Evolutionary conservation across 495 filamentous ascomycete species (phyloP).

Genomic region (Gamarada debralockiae): DNA sequence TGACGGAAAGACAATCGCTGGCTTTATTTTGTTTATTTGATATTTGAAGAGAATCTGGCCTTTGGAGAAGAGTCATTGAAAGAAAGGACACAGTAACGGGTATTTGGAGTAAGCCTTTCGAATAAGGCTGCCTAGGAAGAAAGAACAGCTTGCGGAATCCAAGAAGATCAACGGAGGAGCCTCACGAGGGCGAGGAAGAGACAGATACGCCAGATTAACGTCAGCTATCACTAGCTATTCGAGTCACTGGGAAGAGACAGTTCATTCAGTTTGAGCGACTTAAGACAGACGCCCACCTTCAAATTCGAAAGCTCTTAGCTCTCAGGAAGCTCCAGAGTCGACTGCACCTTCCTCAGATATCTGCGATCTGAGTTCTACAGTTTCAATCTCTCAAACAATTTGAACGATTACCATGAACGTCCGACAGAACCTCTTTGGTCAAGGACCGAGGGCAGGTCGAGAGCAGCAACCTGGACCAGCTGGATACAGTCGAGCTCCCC

Average conservation of each 20-base stretch:
- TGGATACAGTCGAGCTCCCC: constrained; percentile 17
- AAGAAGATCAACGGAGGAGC: background rate
- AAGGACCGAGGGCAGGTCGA: constrained; percentile 19
- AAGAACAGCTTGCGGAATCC: constrained; percentile 9
- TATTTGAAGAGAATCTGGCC: background rate
- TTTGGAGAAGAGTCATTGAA: constrained; percentile 4
- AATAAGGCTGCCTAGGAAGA: constrained; percentile 6
- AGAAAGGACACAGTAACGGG: constrained; percentile 1
- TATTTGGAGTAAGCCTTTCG: background rate
- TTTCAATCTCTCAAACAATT: background rate
- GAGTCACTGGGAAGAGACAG: background rate
- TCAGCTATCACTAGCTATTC: background rate
- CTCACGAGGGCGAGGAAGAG: background rate
- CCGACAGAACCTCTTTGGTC: constrained; percentile 25
- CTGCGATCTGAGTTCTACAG: too few relatives aligned
- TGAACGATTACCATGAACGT: constrained; percentile 16
- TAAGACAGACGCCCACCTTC: background rate
- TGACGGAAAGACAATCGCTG: too few relatives aligned
- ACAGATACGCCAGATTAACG: too few relatives aligned
- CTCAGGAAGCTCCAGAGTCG: too few relatives aligned
- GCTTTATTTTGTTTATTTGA: background rate
- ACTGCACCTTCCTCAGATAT: too few relatives aligned
- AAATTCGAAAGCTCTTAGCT: too few relatives aligned
- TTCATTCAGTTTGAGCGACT: background rate
- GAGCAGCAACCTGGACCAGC: constrained; percentile 2